Base-by-base conservation (phyloP, 805 yeast genomes). In the Starmerella asiatica region DNA sequence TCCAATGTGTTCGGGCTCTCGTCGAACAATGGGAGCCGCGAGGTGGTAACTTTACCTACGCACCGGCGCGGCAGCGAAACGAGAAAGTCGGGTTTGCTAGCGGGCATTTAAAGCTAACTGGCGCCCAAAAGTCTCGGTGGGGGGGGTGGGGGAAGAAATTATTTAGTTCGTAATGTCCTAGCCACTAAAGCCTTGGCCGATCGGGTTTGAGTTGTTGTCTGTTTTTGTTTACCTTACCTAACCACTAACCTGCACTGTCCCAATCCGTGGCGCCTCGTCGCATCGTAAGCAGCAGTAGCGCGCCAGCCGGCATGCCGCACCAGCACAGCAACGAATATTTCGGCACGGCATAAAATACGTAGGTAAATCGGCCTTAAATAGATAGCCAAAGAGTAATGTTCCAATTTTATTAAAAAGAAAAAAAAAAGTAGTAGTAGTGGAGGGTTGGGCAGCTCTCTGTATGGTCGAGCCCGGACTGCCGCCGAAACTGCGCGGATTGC, bases 211-310 rank as follows among this genome's bases (percentile, higher is more conserved):
- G 5, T 32, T 19, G 24, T 32, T 32, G n/a, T 20, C 36, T 44
- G 47, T 41, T 41, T 35, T 40, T 44, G 47, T 44, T 44, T 44
- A 38, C 47, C n/a, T n/a, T n/a, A n/a, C n/a, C n/a, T n/a, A n/a
- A n/a, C n/a, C n/a, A n/a, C n/a, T n/a, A n/a, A n/a, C n/a, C n/a
- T n/a, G n/a, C n/a, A n/a, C n/a, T n/a, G n/a, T n/a, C n/a, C n/a
- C n/a, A n/a, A n/a, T n/a, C n/a, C n/a, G n/a, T n/a, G n/a, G n/a
- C n/a, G n/a, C n/a, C n/a, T n/a, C n/a, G n/a, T n/a, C n/a, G n/a
- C n/a, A n/a, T n/a, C n/a, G n/a, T n/a, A n/a, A n/a, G n/a, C n/a
- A n/a, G n/a, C n/a, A n/a, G n/a, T n/a, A n/a, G n/a, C n/a, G n/a
- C n/a, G n/a, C n/a, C n/a, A n/a, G n/a, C n/a, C n/a, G n/a, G n/a